Percentiles rank a stretch among this genome's conserved stretches.
These are phyloP conservation scores for Trichoderma sp. DNA, from an alignment of 2,329 filamentous ascomycete genomes.

Conservation along the genomic window DNA sequence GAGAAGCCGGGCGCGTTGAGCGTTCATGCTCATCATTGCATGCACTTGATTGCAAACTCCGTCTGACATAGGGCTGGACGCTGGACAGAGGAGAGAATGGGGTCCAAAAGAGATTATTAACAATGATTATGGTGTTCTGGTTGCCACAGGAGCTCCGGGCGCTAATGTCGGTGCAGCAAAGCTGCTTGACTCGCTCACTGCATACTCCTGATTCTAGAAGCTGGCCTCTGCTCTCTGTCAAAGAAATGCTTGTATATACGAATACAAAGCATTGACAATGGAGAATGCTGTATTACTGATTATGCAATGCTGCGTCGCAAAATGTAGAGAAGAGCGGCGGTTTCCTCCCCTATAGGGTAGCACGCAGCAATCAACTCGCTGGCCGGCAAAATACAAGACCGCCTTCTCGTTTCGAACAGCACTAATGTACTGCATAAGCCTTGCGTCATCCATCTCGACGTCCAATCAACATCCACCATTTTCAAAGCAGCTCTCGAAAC, in stretches of 20 bases:
- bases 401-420: not conserved
- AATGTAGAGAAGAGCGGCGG: no score
- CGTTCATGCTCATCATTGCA: not conserved
- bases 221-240: not conserved
- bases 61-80: not conserved
- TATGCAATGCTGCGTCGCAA: not conserved
- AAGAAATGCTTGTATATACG: not conserved
- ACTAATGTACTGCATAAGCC: not conserved
- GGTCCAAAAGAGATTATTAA: no score
- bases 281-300: not conserved
- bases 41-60: not conserved
- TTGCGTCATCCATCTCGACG: slow-evolving; percentile 6
- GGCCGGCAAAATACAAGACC: slow-evolving; percentile 1
- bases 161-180: not conserved
- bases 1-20: not conserved
- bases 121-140: not conserved
- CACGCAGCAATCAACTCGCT: not conserved
- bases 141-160: not conserved
- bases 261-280: not conserved
- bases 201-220: not conserved
- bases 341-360: not conserved
- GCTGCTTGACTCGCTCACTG: not conserved
- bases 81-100: not conserved
- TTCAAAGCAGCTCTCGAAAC: slow-evolving; percentile 26
- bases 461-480: slow-evolving; percentile 29